Evolutionary conservation across 495 filamentous ascomycete species (phyloP), one percentile per base, ranked within the genome.

Genomic region (Penicillium lividum): DNA sequence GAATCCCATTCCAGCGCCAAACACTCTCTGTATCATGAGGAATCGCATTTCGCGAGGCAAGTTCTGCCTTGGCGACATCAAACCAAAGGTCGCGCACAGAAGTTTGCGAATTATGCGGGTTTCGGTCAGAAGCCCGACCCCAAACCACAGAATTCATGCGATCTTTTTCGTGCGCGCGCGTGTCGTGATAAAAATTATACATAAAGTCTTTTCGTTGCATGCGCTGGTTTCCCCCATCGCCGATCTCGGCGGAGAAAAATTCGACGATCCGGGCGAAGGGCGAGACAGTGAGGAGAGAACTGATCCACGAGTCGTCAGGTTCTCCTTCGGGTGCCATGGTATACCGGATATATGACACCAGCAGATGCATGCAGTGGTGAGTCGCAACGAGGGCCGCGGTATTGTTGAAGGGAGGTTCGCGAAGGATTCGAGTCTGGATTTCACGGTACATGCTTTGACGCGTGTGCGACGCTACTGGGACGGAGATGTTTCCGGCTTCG

Each of bases 241-340:
- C 77, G 10, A 79, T 77, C 54, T 79, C 77, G 0, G 77, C 77
- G 15, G 77, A 78, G 63, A 79, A 79, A 53, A 70, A 79, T 48
- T 79, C 74, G 47, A 76, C 72, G 7, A 76, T 68, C 3, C 77
- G 74, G 18, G 58, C 51, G 36, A 78, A 77, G 7, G 75, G 74
- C n/a, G 77, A 73, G 10, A 74, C 52, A 1, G 74, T 76, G 22
- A 79, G 70, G 33, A 79, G 61, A 0, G 75, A 77, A 52, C 69
- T 73, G 49, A 79, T 78, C 75, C 75, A 79, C 15, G 71, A 73
- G 51, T 78, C 72, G 48, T 79, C 72, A 7, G 65, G 58, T 11
- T 64, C 63, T 3, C 49, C 66, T 28, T 73, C 75, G 1, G 72
- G 62, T 1, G 65, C 66, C 51, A 77, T 72, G 7, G 75, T 76